Evolutionary conservation across 2,329 filamentous ascomycete species (phyloP), one percentile per base, ranked within the genome.

Genomic region (Trichoderma arundinaceum): DNA sequence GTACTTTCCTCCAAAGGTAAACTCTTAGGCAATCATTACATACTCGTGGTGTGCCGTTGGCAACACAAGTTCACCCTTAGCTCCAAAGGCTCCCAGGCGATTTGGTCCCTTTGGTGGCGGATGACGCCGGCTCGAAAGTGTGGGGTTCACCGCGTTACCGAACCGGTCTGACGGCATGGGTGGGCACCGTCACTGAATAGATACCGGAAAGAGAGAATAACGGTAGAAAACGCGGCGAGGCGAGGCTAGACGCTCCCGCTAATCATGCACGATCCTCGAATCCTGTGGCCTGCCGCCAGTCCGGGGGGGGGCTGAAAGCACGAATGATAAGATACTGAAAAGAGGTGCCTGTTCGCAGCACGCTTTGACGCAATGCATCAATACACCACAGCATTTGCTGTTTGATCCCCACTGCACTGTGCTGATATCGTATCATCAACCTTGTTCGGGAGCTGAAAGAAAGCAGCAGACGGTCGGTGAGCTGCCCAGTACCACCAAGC

Each of bases 11-110:
- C 15, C 19, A 19, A 51, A 58, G 56, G 64, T 39, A 41, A 46
- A 6, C 43, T 64, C 22, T 66, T 66, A 64, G 65, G 65, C 65
- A 66, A 66, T 66, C 52, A 66, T 66, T 66, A 66, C 65, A 48
- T 66, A 66, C 56, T 65, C 51, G 43, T 32, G 22, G 64, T 59
- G 49, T 53, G 48, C 22, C 38, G 49, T 41, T 62, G 22, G 35
- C 32, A 28, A 17, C 39, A 54, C 39, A 43, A 33, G 44, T 48
- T 17, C 57, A 6, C 17, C 7, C 46, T 19, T 48, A 49, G 13
- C 41, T 33, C 44, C 17, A 39, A 51, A 52, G 10, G 15, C 19
- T 19, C 22, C 12, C 12, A 28, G 22, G 22, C 22, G 22, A 28
- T 28, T 19, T 32, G 33, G 8, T 19, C 12, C 10, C 38, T n/a